Percentiles rank a stretch among this genome's conserved stretches.
Conservation (phyloP, 495 filamentous ascomycete genomes). For the Penicillium cinerascens region DNA sequence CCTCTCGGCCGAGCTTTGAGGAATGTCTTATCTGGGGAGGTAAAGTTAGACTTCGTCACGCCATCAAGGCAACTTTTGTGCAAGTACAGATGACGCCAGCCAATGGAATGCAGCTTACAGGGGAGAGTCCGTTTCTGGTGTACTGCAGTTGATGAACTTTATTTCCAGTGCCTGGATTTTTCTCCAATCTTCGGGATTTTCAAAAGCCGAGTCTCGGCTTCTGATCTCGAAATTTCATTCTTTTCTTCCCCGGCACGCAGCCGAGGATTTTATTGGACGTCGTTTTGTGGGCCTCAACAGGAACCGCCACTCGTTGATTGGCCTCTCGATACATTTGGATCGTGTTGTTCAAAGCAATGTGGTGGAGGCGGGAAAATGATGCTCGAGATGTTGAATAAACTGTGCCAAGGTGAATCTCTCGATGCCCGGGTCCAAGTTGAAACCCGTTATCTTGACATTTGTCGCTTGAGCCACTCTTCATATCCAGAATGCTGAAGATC, state of each 20-base stretch:
- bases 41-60: slow-evolving; percentile 18
- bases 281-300: not conserved
- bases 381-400: no score
- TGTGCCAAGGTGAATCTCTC: no score
- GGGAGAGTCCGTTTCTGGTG: not conserved
- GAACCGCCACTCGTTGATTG: not conserved
- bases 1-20: slow-evolving; percentile 21
- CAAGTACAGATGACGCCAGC: slow-evolving; percentile 4
- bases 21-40: slow-evolving; percentile 9
- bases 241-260: not conserved
- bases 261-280: not conserved
- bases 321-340: no score
- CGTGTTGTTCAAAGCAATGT: no score
- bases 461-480: no score
- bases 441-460: no score
- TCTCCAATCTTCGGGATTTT: not conserved
- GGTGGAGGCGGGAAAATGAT: no score
- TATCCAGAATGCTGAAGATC: no score
- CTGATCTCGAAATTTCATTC: not conserved
- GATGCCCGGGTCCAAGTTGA: no score
- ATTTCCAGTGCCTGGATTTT: not conserved
- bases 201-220: not conserved
- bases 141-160: not conserved
- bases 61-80: slow-evolving; percentile 19
- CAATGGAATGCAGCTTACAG: not conserved